Evolutionary conservation across 2,329 filamentous ascomycete species (phyloP).

Genomic region (Ophiocordyceps polyrhachis-furcata): DNA sequence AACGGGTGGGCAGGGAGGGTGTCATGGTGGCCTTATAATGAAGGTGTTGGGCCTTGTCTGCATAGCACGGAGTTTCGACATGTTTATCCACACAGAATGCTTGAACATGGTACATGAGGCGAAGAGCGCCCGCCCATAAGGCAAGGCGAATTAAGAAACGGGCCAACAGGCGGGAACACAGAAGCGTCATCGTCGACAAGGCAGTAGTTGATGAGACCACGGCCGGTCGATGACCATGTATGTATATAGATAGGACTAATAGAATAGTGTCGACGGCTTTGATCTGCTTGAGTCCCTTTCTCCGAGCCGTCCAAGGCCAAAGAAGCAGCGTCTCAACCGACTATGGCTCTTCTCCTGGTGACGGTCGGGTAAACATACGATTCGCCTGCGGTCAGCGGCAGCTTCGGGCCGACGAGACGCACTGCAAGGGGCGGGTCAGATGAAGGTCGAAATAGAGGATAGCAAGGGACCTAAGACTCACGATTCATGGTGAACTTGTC

Average conservation of each 20-base stretch:
- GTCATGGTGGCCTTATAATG: not conserved
- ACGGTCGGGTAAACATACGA: not conserved
- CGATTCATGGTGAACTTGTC: not conserved
- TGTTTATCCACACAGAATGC: not conserved
- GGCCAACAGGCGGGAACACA: not conserved
- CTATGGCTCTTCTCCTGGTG: not conserved
- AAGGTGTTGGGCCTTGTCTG: not conserved
- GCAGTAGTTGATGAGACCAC: not conserved
- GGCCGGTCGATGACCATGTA: not conserved
- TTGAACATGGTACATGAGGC: not conserved
- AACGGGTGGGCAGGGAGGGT: slow-evolving; percentile 1
- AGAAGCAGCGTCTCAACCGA: not conserved
- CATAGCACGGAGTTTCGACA: not conserved
- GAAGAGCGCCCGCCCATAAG: not conserved
- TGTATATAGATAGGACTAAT: not conserved
- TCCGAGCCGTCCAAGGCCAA: not conserved
- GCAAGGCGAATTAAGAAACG: not conserved
- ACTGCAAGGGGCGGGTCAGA: not conserved
- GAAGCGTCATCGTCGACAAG: too few species aligned
- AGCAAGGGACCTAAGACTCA: not conserved
- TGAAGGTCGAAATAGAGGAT: too few species aligned
- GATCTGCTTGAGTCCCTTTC: not conserved
- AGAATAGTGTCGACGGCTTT: not conserved
- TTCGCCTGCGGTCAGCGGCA: not conserved
- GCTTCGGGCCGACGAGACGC: not conserved